phyloP scores from a whole-genome alignment of 306 rosid genomes.

The Vigna radiata region DNA sequence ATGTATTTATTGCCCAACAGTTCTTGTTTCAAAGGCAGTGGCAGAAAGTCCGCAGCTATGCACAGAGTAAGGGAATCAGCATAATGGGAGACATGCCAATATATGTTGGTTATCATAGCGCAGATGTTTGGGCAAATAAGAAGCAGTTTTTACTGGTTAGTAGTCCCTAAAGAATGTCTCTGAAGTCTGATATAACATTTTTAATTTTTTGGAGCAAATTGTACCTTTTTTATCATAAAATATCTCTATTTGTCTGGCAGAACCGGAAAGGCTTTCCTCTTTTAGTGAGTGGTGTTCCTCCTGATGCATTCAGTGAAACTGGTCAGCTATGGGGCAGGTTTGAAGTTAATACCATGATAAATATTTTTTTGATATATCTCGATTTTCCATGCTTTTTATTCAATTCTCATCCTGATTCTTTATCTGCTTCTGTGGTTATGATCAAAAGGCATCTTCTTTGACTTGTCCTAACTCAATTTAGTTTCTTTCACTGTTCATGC shows the following conservation, averaged over 20 bases:
- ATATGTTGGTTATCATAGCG: slow-evolving; percentile 97
- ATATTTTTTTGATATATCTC: slow-evolving; percentile 16
- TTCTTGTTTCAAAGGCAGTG: slow-evolving; percentile 98
- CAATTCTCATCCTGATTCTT: slow-evolving; percentile 26
- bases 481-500: slow-evolving; percentile 23
- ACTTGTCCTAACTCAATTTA: slow-evolving; percentile 5
- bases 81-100: slow-evolving; percentile 99
- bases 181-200: slow-evolving; percentile 39
- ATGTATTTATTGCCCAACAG: slow-evolving; percentile 81
- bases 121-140: slow-evolving; percentile 99
- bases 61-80: slow-evolving; percentile 71
- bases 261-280: slow-evolving; percentile 84
- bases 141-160: slow-evolving; percentile 84
- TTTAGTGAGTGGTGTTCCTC: slow-evolving; percentile 95
- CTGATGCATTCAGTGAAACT: slow-evolving; percentile 96
- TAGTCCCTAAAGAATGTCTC: slow-evolving; percentile 39
- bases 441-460: not conserved
- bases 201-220: slow-evolving; percentile 13
- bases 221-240: slow-evolving; percentile 28
- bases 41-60: slow-evolving; percentile 83
- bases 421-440: slow-evolving; percentile 27
- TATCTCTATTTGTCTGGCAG: slow-evolving; percentile 58
- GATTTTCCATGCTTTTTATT: slow-evolving; percentile 27
- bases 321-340: slow-evolving; percentile 99
- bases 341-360: slow-evolving; percentile 25